These are phyloP conservation scores for Pseudogymnoascus sp. DNA, from an alignment of 2,329 filamentous ascomycete species.

Conservation along the genomic window DNA sequence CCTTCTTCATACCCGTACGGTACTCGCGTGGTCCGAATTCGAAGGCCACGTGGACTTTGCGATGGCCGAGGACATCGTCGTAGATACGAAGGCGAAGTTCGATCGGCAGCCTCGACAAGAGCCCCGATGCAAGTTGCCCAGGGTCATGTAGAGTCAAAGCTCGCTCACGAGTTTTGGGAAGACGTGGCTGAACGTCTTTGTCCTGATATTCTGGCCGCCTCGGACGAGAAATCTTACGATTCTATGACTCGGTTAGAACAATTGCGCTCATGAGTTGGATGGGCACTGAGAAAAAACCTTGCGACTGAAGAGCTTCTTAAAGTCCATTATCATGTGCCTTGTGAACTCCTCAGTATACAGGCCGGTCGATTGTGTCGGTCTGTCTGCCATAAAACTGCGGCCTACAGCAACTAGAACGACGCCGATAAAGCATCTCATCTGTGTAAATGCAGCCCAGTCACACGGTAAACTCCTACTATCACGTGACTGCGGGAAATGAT, in stretches of 20 bases:
- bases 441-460: too few species aligned
- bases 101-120: constrained; percentile 13
- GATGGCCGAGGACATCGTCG: constrained; percentile 15
- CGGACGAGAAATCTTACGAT: neutral
- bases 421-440: too few species aligned
- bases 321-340: neutral
- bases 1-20: constrained; percentile 14
- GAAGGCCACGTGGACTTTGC: neutral
- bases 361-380: too few species aligned
- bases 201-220: neutral
- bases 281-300: neutral
- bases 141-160: neutral
- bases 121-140: neutral
- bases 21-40: neutral
- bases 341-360: too few species aligned
- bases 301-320: neutral
- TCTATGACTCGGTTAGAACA: neutral
- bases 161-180: neutral
- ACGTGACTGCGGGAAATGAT: too few species aligned
- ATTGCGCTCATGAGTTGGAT: neutral
- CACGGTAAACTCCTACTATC: too few species aligned
- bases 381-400: too few species aligned
- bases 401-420: too few species aligned
- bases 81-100: constrained; percentile 17
- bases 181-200: neutral